These are phyloP conservation scores for Pythium myriotylum DNA, from an alignment of 352 stramenopile genomes.

Conservation along the genomic window DNA sequence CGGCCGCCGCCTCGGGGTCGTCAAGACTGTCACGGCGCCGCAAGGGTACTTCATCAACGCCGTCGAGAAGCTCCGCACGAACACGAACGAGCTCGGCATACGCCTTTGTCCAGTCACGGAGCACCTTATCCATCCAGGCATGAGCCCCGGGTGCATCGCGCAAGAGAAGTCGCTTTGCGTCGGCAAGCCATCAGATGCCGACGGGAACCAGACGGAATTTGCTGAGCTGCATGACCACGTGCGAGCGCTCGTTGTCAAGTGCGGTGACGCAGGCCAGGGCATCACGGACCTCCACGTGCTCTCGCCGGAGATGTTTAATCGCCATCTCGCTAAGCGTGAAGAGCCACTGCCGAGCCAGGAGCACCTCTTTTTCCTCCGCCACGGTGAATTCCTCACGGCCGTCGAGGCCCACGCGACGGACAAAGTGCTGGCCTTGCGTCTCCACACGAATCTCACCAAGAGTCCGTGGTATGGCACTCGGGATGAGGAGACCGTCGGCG, in stretches of 20 bases:
- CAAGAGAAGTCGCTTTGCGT: conserved; percentile 12
- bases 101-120: conserved; percentile 28
- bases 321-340: conserved; percentile 29
- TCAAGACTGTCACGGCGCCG: conserved; percentile 33
- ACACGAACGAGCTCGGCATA: conserved; percentile 15
- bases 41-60: conserved; percentile 34
- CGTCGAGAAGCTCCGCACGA: conserved; percentile 6
- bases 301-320: conserved; percentile 22
- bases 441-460: conserved; percentile 37
- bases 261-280: conserved; percentile 4
- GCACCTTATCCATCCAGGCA: conserved; percentile 3
- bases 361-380: conserved; percentile 33
- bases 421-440: conserved; percentile 21
- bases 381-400: conserved; percentile 28
- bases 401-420: conserved; percentile 20
- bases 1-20: conserved; percentile 22
- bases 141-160: background rate
- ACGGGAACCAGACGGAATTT: conserved; percentile 36
- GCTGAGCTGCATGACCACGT: conserved; percentile 20
- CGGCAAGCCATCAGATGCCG: background rate
- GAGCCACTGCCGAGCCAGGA: conserved; percentile 22
- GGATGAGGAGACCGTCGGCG: background rate
- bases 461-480: conserved; percentile 31
- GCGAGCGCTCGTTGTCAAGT: conserved; percentile 30
- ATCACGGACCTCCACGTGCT: conserved; percentile 32